A percentile compares a stretch with the other conserved stretches of the same genome.
Evolutionary conservation across 192 early-diverging fungal species (phyloP).

Genomic region (Backusella mclennaniae): DNA sequence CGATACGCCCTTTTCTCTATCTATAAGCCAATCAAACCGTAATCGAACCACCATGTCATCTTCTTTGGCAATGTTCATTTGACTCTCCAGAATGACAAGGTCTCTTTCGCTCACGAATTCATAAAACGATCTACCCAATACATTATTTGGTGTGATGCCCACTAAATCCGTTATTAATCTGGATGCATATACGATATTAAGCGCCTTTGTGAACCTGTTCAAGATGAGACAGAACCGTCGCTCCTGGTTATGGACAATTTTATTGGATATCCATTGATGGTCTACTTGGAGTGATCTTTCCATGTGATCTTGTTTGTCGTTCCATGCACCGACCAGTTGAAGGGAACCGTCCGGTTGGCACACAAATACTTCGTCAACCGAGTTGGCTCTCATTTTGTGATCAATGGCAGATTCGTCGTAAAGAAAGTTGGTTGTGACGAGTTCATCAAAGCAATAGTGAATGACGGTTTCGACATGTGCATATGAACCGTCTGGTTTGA

Average conservation of each 20-base stretch:
- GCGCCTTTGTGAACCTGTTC: conserved; percentile 11
- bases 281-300: not conserved
- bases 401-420: not conserved
- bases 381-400: conserved; percentile 18
- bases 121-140: conserved; percentile 1
- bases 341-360: not conserved
- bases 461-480: conserved; percentile 24
- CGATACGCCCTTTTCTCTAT: not conserved
- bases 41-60: conserved; percentile 11
- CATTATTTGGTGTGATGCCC: not conserved
- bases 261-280: conserved; percentile 1
- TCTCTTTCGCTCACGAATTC: conserved; percentile 10
- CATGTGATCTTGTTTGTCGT: not conserved
- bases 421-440: conserved; percentile 15
- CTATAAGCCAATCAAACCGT: conserved; percentile 28
- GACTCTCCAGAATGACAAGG: not conserved
- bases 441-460: conserved; percentile 30
- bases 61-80: conserved; percentile 12
- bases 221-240: conserved; percentile 20
- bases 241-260: conserved; percentile 5
- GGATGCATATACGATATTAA: conserved; percentile 11
- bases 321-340: conserved; percentile 7
- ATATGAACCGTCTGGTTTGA: conserved; percentile 33
- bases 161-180: not conserved
- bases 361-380: conserved; percentile 7